These are phyloP conservation scores for Rhodotorula diobovata DNA, from an alignment of 768 basidiomycete genomes.

Conservation along the genomic window DNA sequence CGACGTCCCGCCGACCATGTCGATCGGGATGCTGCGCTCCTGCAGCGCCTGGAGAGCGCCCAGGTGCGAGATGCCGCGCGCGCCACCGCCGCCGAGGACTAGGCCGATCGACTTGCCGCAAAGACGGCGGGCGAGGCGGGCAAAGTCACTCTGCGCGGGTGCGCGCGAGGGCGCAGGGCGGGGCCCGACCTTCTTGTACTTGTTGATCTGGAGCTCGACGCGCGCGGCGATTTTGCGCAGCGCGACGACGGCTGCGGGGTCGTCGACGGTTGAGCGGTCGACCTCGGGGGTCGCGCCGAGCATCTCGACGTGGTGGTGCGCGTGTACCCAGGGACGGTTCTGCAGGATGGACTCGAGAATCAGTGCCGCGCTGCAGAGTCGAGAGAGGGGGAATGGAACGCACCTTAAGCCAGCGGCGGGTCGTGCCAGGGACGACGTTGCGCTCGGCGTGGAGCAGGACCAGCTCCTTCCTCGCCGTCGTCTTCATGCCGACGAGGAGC, in stretches of 20 bases:
- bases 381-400: constrained; percentile 17
- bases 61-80: constrained; percentile 74
- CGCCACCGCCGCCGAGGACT: constrained; percentile 96
- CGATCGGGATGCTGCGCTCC: constrained; percentile 87
- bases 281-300: constrained; percentile 59
- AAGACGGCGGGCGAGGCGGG: constrained; percentile 78
- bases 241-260: constrained; percentile 57
- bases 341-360: constrained; percentile 45
- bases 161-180: constrained; percentile 46
- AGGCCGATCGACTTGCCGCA: constrained; percentile 91
- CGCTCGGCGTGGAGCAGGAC: constrained; percentile 89
- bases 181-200: constrained; percentile 66
- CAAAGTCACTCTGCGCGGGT: constrained; percentile 82
- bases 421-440: constrained; percentile 80
- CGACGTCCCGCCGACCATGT: constrained; percentile 65
- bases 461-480: constrained; percentile 95
- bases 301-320: constrained; percentile 86
- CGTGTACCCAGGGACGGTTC: constrained; percentile 93
- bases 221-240: constrained; percentile 88
- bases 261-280: constrained; percentile 49
- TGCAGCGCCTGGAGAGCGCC: constrained; percentile 89
- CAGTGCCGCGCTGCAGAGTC: constrained; percentile 9
- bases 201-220: constrained; percentile 82
- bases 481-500: constrained; percentile 87
- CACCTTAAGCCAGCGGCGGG: constrained; percentile 92